Evolutionary conservation across 805 yeast genomes (phyloP).

Genomic region (Saturnispora quitensis): DNA sequence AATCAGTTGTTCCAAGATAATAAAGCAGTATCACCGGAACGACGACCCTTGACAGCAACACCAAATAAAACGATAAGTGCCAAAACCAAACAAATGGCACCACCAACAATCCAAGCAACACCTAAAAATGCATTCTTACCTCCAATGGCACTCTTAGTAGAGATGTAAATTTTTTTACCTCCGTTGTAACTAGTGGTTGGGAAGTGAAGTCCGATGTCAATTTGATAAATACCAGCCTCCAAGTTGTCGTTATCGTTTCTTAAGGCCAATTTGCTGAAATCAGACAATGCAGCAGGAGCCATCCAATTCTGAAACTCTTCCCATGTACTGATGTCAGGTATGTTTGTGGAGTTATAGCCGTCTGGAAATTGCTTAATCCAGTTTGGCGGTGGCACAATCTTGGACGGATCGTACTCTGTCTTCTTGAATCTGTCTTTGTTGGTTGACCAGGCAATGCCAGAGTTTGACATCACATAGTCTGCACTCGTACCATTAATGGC

Average conservation of each 20-base stretch:
- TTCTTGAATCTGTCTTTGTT: constrained; percentile 56
- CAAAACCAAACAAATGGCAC: constrained; percentile 55
- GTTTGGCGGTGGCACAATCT: constrained; percentile 77
- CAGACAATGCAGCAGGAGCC: constrained; percentile 70
- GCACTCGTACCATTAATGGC: constrained; percentile 34
- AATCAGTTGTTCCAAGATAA: constrained; percentile 56
- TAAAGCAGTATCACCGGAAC: constrained; percentile 59
- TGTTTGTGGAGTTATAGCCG: constrained; percentile 60
- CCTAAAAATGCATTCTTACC: constrained; percentile 72
- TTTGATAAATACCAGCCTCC: constrained; percentile 51
- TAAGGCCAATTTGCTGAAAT: constrained; percentile 55
- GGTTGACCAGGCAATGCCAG: constrained; percentile 64
- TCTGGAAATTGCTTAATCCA: constrained; percentile 64
- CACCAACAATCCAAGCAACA: constrained; percentile 64
- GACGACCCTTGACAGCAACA: constrained; percentile 58
- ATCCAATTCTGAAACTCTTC: constrained; percentile 77
- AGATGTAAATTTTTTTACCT: constrained; percentile 53
- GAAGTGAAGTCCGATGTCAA: constrained; percentile 65
- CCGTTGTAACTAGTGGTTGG: constrained; percentile 67
- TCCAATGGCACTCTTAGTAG: constrained; percentile 67
- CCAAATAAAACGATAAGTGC: constrained; percentile 44
- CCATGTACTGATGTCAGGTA: constrained; percentile 64
- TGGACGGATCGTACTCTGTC: constrained; percentile 48
- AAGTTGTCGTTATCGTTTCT: constrained; percentile 52
- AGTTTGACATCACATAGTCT: constrained; percentile 37